phyloP scores from a whole-genome alignment of 495 filamentous ascomycete species.

The Cetradonia linearis region DNA sequence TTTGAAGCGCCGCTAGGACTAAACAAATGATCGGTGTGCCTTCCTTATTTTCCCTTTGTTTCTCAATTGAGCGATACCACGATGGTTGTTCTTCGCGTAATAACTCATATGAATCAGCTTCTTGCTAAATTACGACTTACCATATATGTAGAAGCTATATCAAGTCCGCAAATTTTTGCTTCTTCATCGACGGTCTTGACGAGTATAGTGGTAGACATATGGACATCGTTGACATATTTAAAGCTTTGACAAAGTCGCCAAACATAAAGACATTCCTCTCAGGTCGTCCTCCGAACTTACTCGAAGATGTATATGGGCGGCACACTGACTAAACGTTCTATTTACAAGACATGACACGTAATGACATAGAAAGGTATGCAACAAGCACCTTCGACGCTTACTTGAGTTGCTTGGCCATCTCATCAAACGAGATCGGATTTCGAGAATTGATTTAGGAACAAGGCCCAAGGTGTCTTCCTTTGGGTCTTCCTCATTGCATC shows the following conservation, averaged over 20 bases:
- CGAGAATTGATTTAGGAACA: constrained; percentile 10
- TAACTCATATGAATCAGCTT: too few species aligned
- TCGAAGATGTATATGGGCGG: neutral
- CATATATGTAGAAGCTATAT: too few species aligned
- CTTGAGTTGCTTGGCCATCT: neutral
- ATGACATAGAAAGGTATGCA: neutral
- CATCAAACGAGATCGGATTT: neutral
- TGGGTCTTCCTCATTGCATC: constrained; percentile 24
- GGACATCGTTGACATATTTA: neutral
- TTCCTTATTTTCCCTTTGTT: too few species aligned
- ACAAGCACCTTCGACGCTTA: neutral
- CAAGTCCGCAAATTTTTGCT: constrained; percentile 27
- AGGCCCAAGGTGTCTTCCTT: constrained; percentile 31
- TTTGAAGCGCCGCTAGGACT: too few species aligned
- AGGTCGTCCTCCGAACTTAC: neutral
- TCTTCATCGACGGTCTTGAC: constrained; percentile 47
- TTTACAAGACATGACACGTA: neutral
- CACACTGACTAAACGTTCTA: neutral
- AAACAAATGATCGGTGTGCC: too few species aligned
- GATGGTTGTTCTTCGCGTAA: too few species aligned
- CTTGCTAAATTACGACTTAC: too few species aligned
- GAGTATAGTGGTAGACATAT: constrained; percentile 35
- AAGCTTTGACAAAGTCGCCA: neutral
- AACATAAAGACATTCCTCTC: neutral
- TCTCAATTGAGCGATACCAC: too few species aligned